A percentile compares a stretch with the other conserved stretches of the same genome.
Conservation (phyloP, 192 early-diverging fungal species). For the Dispira simplex region DNA sequence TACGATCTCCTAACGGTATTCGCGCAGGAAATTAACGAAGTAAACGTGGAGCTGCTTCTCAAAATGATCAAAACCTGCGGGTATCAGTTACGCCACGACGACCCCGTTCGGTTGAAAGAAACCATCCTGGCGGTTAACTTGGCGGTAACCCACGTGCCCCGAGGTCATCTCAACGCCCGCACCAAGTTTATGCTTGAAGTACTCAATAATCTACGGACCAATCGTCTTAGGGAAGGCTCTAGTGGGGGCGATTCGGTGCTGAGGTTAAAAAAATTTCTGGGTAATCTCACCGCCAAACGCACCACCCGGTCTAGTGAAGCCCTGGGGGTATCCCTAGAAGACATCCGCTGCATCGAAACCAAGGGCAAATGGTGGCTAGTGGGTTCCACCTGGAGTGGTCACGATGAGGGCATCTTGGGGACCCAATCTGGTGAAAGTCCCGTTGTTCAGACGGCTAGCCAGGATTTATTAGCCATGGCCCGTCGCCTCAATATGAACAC, state of each 20-base stretch:
- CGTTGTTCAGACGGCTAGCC: conserved; percentile 43
- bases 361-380: conserved; percentile 99
- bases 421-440: conserved; percentile 3
- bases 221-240: conserved; percentile 63
- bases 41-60: conserved; percentile 80
- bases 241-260: too few species aligned
- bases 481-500: conserved; percentile 92
- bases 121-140: conserved; percentile 45
- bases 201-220: conserved; percentile 85
- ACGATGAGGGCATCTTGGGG: conserved; percentile 16
- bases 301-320: conserved; percentile 41
- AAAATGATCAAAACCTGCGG: conserved; percentile 50
- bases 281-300: conserved; percentile 39
- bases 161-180: conserved; percentile 31
- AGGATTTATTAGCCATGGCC: conserved; percentile 62
- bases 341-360: conserved; percentile 65
- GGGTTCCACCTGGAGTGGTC: conserved; percentile 81
- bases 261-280: conserved; percentile 69
- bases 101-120: conserved; percentile 81
- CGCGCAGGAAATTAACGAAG: conserved; percentile 53
- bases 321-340: conserved; percentile 67
- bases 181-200: conserved; percentile 92
- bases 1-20: conserved; percentile 73
- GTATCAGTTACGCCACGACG: conserved; percentile 75
- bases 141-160: conserved; percentile 16